A percentile compares a stretch with the other conserved stretches of the same genome.
phyloP scores from a whole-genome alignment of 2,329 filamentous ascomycete genomes.

The Hypoxylon sp. region DNA sequence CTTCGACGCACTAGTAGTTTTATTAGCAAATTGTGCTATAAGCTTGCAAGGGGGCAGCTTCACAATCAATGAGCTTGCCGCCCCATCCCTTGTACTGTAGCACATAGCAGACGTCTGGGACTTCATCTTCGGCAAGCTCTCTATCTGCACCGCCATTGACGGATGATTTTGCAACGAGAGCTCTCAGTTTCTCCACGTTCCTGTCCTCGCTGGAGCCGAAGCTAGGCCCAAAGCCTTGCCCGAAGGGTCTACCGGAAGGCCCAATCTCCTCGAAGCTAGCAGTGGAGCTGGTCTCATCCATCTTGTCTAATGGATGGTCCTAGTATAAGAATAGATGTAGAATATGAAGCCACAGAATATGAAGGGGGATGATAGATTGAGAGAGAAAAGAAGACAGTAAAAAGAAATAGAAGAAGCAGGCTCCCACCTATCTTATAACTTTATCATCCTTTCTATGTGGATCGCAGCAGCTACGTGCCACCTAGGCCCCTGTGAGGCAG shows the following conservation, averaged over 20 bases:
- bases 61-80: conserved; percentile 56
- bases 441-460: conserved; percentile 7
- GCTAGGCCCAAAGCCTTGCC: conserved; percentile 1
- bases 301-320: conserved; percentile 15
- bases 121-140: conserved; percentile 49
- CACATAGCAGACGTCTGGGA: conserved; percentile 59
- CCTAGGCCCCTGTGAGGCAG: conserved; percentile 2
- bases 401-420: neutral
- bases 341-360: neutral
- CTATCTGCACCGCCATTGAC: conserved; percentile 18
- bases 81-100: conserved; percentile 56
- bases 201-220: conserved; percentile 22
- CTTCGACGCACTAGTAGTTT: conserved; percentile 55
- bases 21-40: conserved; percentile 9
- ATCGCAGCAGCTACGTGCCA: conserved; percentile 1
- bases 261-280: conserved; percentile 54
- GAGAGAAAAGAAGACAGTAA: neutral
- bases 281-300: conserved; percentile 51
- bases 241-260: conserved; percentile 26
- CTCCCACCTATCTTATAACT: neutral
- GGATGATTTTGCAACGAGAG: conserved; percentile 35
- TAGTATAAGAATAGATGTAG: neutral
- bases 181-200: conserved; percentile 35
- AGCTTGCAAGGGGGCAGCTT: conserved; percentile 37
- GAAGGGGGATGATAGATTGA: neutral